Base-by-base conservation (phyloP, 805 yeast species). In the Saturnispora hagleri region DNA sequence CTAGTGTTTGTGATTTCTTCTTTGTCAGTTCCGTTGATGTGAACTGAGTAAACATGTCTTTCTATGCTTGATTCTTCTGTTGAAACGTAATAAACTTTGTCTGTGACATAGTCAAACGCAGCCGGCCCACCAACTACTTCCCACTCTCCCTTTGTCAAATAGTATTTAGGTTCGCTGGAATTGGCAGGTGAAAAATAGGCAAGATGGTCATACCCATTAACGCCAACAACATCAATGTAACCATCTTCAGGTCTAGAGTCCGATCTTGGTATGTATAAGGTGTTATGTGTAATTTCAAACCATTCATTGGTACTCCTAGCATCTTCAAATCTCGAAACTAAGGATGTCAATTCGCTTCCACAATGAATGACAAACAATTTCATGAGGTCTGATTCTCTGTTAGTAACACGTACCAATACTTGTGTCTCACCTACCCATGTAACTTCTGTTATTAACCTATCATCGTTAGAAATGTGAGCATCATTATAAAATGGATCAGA, bases 91-190 rank as follows among this genome's bases (percentile, higher is more conserved):
- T 81, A 84, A 15, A 81, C 75, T 57, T 77, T 73, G 50, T 74
- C 76, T 31, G 67, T 69, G 5, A 71, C 68, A 48, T 67, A 69
- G 60, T 85, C 89, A 67, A 79, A 80, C 0, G 83, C 76, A 2
- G 83, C 70, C 2, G 85, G 81, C 1, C 88, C 90, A 55, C 73
- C 76, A 27, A 79, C 85, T n/a, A 93, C 95, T 66, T 93, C 99
- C 96, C 96, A 93, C 0, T 76, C 68, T 6, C 99, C 99, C 3
- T 67, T 53, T 1, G 93, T 86, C 46, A 95, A 74, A 22, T 84
- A 64, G 31, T 17, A 17, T 2, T 60, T 60, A 3, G 88, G 88
- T 15, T 68, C 66, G 0, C 79, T 55, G 5, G 83, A 65, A 26
- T 75, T 72, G 2, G 89, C 80, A 5, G 96, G 93, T 2, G 86